Evolutionary conservation across 2,329 filamentous ascomycete species (phyloP).

Genomic region (Trichophyton equinum): DNA sequence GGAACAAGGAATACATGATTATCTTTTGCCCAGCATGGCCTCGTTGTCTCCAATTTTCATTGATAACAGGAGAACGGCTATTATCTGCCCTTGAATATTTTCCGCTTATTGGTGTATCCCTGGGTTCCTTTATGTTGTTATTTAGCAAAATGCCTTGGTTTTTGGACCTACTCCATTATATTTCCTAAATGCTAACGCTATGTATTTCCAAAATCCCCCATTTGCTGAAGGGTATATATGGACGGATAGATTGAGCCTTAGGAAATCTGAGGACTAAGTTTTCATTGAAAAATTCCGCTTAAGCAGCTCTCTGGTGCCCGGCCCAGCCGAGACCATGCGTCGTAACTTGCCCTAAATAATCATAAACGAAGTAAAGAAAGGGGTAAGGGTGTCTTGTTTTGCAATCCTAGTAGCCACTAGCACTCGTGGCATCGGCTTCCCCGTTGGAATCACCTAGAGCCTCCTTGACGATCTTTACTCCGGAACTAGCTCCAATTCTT

Average conservation of each 20-base stretch:
- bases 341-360: background rate
- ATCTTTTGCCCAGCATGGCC: too few species aligned
- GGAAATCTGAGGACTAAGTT: background rate
- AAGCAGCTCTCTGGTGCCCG: background rate
- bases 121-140: background rate
- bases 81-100: background rate
- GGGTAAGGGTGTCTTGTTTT: background rate
- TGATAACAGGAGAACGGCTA: too few species aligned
- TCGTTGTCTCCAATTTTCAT: too few species aligned
- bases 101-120: background rate
- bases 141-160: background rate
- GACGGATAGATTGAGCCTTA: background rate
- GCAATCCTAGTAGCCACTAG: constrained; percentile 4
- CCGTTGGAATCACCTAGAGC: constrained; percentile 15
- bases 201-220: background rate
- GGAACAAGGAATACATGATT: too few species aligned
- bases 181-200: background rate
- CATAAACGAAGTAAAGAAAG: background rate
- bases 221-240: background rate
- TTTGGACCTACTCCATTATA: background rate
- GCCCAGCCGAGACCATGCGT: background rate
- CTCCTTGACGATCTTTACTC: constrained; percentile 43
- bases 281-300: background rate
- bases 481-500: constrained; percentile 44
- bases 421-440: background rate